Evolutionary conservation across 805 yeast genomes (phyloP).

Genomic region (Metahyphopichia silvanorum): DNA sequence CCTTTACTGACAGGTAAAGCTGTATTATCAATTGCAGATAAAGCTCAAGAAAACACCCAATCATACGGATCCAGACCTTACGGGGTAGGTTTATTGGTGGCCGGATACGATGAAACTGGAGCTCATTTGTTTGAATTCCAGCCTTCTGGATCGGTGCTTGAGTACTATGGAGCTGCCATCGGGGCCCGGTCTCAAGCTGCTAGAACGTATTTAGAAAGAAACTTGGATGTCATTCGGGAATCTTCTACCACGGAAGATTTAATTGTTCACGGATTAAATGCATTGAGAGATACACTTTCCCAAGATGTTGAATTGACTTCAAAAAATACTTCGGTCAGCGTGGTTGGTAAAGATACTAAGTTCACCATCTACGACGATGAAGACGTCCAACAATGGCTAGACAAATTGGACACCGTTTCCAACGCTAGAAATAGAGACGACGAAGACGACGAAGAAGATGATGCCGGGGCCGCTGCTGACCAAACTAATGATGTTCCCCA

Average conservation of each 20-base stretch:
- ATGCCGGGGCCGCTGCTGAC: conserved; percentile 13
- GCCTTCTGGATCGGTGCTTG: conserved; percentile 92
- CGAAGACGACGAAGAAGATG: conserved; percentile 29
- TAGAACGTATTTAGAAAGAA: conserved; percentile 89
- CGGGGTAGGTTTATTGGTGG: conserved; percentile 90
- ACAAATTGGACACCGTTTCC: conserved; percentile 63
- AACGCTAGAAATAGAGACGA: conserved; percentile 51
- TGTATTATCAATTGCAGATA: conserved; percentile 84
- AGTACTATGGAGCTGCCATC: conserved; percentile 89
- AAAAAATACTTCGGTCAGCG: conserved; percentile 84
- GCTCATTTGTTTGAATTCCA: conserved; percentile 93
- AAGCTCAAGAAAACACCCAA: conserved; percentile 96
- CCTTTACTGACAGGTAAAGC: conserved; percentile 82
- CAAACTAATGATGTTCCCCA: conserved; percentile 9
- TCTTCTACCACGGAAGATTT: conserved; percentile 65
- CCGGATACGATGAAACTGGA: conserved; percentile 92
- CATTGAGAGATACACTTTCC: conserved; percentile 88
- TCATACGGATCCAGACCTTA: conserved; percentile 96
- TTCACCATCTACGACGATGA: conserved; percentile 86
- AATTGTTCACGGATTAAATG: conserved; percentile 81
- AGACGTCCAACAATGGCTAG: conserved; percentile 79
- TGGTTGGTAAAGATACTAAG: conserved; percentile 78
- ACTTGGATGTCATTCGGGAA: conserved; percentile 62
- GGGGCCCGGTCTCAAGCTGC: conserved; percentile 99
- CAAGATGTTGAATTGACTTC: conserved; percentile 89